Evolutionary conservation across 805 yeast species (phyloP), one percentile per base, ranked within the genome.

Genomic region (Wickerhamomyces pijperi): DNA sequence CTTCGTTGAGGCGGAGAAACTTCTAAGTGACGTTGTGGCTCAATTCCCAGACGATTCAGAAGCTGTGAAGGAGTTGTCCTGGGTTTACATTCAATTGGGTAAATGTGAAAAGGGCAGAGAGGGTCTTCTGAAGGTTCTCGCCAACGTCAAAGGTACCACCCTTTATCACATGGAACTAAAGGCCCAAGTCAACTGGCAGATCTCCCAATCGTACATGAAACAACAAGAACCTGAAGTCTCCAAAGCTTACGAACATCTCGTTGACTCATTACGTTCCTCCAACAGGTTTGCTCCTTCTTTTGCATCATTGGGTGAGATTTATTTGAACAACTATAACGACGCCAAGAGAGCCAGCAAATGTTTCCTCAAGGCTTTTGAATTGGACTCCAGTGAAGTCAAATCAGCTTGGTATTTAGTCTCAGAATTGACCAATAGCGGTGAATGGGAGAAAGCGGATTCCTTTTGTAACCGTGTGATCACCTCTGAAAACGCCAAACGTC

Each of bases 371-470:
- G 96, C 97, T 0, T 83, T 90, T 54, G 97, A 90, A 51, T 60
- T 90, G 23, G 92, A 87, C 56, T 70, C 79, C 0, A 73, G 80
- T 13, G 94, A 92, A 52, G 60, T 82, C 8, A 61, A 59, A 1
- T 84, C 98, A 1, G 94, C 95, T 0, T 68, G 70, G 47, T 72
- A 74, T 43, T 67, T 92, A 41, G 84, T 85, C 4, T 68, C 71
- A 19, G 78, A 76, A n/a, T 78, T 86, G 48, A 68, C 95, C 2
- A 61, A 63, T 3, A 63, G 66, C 14, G 63, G 71, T 34, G 92
- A 88, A 45, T 92, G 98, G 98, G 82, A 73, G 14, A 67, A 82
- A 34, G 95, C 90, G 1, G 84, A 84, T 41, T 67, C 80, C 4
- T 64, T 90, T 35, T 80, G 92, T 38, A 64, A 69, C 41, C 63